Evolutionary conservation across 2,329 filamentous ascomycete genomes (phyloP), one percentile per base, ranked within the genome.

Genomic region (Sclerotinia trifoliorum): DNA sequence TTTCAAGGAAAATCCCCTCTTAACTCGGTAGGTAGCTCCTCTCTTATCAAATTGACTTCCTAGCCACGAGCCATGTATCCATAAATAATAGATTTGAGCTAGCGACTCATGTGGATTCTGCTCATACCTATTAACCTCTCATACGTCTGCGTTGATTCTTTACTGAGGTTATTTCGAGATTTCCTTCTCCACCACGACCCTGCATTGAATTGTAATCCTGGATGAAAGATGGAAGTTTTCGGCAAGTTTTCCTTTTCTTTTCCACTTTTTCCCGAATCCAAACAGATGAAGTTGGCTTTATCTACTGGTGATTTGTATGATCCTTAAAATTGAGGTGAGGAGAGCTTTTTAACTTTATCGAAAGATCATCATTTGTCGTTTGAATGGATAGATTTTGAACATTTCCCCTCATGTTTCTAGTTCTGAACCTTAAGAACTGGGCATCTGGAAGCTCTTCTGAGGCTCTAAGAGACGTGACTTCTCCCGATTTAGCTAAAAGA

Each of bases 1-100:
- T 35, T n/a, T 48, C 58, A 61, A 49, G 58, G 58, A 49, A 61
- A 49, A 61, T 61, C 58, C 58, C 58, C 58, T 35, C 58, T 17
- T 6, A 4, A 5, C 24, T 26, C 57, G 24, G 19, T 55, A 5
- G 39, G 19, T 6, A 24, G 44, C 7, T 6, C 44, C 52, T 57
- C 32, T 35, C 39, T 17, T 32, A 55, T 55, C 29, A 57, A 57
- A 19, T n/a, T 13, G 21, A 61, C 26, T 32, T 35, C 58, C 19
- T 61, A 32, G 58, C 44, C 58, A 61, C 44, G 58, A 49, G 29
- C 58, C 21, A 61, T n/a, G 39, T 60, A 49, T n/a, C 44, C 26
- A 49, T 61, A 61, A 46, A 35, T 49, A 61, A 61, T 35, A 32
- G 35, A 57, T 3, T 17, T 8, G 24, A 15, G 26, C 13, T 57